Conservation (phyloP, 805 yeast species). For the Kluyveromyces wickerhamii region DNA sequence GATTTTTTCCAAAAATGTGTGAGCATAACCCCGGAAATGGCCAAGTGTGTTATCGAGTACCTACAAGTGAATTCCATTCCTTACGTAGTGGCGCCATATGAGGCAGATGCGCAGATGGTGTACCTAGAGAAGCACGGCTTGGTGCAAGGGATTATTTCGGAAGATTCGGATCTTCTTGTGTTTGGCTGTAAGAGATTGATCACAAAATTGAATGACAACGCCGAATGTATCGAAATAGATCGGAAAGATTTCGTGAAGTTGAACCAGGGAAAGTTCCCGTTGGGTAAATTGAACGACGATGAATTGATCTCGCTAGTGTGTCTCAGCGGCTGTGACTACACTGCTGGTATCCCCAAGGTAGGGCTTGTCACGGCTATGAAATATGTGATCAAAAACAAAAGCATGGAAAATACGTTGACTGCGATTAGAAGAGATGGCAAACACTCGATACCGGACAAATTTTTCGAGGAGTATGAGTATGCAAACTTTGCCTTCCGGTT, state of each 20-base stretch:
- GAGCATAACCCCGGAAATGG: conserved; percentile 86
- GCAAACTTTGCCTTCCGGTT: conserved; percentile 77
- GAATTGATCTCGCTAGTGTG: conserved; percentile 74
- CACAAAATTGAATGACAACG: conserved; percentile 71
- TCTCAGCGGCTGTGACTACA: conserved; percentile 94
- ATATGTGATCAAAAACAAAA: conserved; percentile 43
- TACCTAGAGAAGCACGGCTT: conserved; percentile 66
- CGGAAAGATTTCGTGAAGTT: conserved; percentile 46
- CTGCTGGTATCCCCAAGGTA: conserved; percentile 73
- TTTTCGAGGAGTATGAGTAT: conserved; percentile 48
- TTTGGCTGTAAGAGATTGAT: conserved; percentile 75
- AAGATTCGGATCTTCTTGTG: conserved; percentile 85
- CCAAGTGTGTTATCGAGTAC: conserved; percentile 71
- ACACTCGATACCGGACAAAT: conserved; percentile 44
- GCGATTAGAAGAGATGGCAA: conserved; percentile 57
- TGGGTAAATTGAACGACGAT: conserved; percentile 43
- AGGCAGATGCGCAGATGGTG: conserved; percentile 97
- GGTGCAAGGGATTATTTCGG: conserved; percentile 83
- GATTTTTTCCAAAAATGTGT: conserved; percentile 70
- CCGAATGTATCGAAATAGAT: conserved; percentile 61
- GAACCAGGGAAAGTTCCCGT: conserved; percentile 36
- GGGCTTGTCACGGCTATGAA: conserved; percentile 74
- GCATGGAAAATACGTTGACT: conserved; percentile 48
- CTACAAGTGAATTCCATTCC: conserved; percentile 49
- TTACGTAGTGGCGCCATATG: conserved; percentile 93